phyloP scores from a whole-genome alignment of 2,329 filamentous ascomycete species.

The Alternaria panax region DNA sequence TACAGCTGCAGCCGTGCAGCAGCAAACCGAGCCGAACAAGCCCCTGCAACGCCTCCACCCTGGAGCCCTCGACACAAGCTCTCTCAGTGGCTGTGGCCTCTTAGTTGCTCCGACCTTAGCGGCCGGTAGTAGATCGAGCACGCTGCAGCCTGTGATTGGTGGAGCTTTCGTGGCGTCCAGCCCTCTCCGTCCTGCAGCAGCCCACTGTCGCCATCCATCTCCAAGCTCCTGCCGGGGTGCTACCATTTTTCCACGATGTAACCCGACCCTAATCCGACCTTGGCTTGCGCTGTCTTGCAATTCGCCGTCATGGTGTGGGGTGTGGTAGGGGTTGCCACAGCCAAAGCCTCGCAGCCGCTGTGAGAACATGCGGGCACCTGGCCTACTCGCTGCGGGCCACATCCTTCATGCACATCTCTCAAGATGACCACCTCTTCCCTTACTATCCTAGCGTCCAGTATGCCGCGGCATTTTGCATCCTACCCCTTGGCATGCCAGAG shows the following conservation, averaged over 20 bases:
- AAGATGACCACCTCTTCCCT: slow-evolving; percentile 40
- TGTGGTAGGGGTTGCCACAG: slow-evolving; percentile 45
- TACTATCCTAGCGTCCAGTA: slow-evolving; percentile 43
- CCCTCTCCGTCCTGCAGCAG: slow-evolving; percentile 46
- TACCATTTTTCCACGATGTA: slow-evolving; percentile 44
- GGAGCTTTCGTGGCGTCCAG: slow-evolving; percentile 38
- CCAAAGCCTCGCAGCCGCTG: slow-evolving; percentile 44
- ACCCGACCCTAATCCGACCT: slow-evolving; percentile 49
- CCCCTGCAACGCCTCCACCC: slow-evolving; percentile 28
- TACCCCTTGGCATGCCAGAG: slow-evolving; percentile 40
- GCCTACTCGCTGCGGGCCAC: slow-evolving; percentile 41
- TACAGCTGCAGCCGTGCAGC: slow-evolving; percentile 29
- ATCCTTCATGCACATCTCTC: slow-evolving; percentile 40
- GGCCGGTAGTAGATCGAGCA: slow-evolving; percentile 43
- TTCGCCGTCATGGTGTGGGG: slow-evolving; percentile 48
- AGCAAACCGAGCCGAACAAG: slow-evolving; percentile 34
- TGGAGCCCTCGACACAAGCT: slow-evolving; percentile 23
- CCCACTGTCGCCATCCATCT: slow-evolving; percentile 37
- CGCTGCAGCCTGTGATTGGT: slow-evolving; percentile 35
- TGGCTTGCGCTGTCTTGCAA: slow-evolving; percentile 37
- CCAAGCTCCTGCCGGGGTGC: slow-evolving; percentile 36
- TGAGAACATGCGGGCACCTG: slow-evolving; percentile 46
- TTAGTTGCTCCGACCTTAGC: slow-evolving; percentile 45
- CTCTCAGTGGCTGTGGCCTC: slow-evolving; percentile 39
- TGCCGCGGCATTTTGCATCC: slow-evolving; percentile 45